phyloP scores from a whole-genome alignment of 768 basidiomycete genomes.

The Gautieria morchelliformis region DNA sequence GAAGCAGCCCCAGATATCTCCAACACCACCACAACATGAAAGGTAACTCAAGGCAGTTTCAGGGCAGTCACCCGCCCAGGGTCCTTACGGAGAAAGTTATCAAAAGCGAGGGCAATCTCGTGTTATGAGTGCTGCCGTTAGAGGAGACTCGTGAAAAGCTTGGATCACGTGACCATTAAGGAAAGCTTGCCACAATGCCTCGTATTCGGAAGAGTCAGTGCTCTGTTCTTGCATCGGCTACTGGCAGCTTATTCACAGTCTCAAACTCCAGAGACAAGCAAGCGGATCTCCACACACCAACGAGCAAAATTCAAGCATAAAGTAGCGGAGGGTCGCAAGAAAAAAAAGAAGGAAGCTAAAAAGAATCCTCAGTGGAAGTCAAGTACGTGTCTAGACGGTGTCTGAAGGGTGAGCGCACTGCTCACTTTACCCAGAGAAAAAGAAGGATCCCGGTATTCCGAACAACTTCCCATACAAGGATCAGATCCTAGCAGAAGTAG shows the following conservation, averaged over 20 bases:
- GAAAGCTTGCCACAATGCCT: slow-evolving; percentile 39
- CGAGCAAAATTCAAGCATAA: slow-evolving; percentile 69
- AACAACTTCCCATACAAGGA: slow-evolving; percentile 93
- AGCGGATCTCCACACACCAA: slow-evolving; percentile 62
- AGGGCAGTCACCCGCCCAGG: too few relatives aligned
- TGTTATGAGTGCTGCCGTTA: too few relatives aligned
- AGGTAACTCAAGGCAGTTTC: too few relatives aligned
- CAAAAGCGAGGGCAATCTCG: too few relatives aligned
- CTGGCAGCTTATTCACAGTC: background rate
- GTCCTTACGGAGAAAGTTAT: too few relatives aligned
- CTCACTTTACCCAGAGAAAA: slow-evolving; percentile 41
- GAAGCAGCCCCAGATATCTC: too few relatives aligned
- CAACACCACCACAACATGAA: too few relatives aligned
- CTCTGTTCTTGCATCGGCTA: background rate
- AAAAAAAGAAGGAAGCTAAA: slow-evolving; percentile 63
- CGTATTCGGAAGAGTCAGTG: slow-evolving; percentile 58
- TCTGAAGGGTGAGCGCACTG: background rate
- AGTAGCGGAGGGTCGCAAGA: slow-evolving; percentile 66
- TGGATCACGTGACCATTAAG: background rate
- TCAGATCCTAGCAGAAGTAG: slow-evolving; percentile 84
- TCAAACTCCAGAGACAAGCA: slow-evolving; percentile 62
- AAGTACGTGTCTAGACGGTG: slow-evolving; percentile 37
- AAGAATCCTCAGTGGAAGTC: slow-evolving; percentile 84
- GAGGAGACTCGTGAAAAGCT: too few relatives aligned
- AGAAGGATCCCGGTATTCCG: slow-evolving; percentile 89